phyloP scores from a whole-genome alignment of 768 basidiomycete species.

The Boletus sp. region DNA sequence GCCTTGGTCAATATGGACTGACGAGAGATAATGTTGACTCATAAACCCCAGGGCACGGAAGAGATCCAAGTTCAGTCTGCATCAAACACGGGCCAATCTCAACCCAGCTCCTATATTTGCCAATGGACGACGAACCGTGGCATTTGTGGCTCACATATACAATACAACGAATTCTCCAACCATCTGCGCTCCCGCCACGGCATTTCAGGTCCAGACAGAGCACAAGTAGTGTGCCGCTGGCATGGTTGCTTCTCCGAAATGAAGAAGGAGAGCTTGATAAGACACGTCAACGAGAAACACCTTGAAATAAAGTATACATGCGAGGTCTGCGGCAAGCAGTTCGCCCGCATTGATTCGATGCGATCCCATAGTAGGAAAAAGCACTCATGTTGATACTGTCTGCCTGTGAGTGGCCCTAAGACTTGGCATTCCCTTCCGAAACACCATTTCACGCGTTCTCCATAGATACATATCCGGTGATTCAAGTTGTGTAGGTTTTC shows the following conservation, averaged over 20 bases:
- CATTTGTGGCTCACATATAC: slow-evolving; percentile 4
- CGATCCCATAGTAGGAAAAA: no score
- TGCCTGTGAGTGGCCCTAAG: no score
- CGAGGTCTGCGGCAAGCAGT: slow-evolving; percentile 15
- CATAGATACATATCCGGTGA: no score
- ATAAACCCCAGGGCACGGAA: no score
- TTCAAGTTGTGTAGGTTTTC: no score
- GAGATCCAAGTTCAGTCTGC: no score
- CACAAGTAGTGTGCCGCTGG: slow-evolving; percentile 20
- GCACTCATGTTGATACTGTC: no score
- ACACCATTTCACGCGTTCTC: no score
- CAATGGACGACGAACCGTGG: slow-evolving; percentile 4
- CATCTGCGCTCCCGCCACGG: slow-evolving; percentile 24
- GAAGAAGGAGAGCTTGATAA: slow-evolving; percentile 27
- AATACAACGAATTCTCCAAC: slow-evolving; percentile 7
- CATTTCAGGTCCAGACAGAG: slow-evolving; percentile 17
- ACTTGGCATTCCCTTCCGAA: no score
- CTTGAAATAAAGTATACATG: slow-evolving; percentile 15
- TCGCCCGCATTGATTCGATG: slow-evolving; percentile 15
- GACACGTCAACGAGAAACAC: slow-evolving; percentile 28
- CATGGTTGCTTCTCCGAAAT: slow-evolving; percentile 11
- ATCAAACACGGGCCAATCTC: no score
- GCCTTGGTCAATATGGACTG: no score
- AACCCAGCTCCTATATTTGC: slow-evolving; percentile 7
- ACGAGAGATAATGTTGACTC: no score